These are phyloP conservation scores for Eucalyptus tenuipes DNA, from an alignment of 345 rosid genomes.

Conservation along the genomic window DNA sequence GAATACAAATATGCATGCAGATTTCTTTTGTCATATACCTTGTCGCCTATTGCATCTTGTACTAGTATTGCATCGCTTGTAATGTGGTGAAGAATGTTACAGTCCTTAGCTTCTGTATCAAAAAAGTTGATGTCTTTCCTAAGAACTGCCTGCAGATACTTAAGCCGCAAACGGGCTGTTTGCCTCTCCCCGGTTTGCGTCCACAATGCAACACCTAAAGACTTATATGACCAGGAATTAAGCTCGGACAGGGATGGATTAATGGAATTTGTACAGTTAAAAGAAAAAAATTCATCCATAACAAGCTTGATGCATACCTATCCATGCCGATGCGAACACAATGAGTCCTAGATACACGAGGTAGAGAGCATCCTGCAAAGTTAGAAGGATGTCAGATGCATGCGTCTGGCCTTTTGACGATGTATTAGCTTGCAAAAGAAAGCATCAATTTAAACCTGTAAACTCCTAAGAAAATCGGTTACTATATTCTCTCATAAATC, in stretches of 20 bases:
- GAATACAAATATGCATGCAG: not conserved
- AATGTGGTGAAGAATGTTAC: conserved; percentile 50
- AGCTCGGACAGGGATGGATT: not conserved
- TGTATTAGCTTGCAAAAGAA: not conserved
- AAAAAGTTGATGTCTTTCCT: conserved; percentile 55
- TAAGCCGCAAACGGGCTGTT: conserved; percentile 50
- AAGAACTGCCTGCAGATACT: conserved; percentile 57
- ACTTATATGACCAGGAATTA: not conserved
- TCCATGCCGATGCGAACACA: conserved; percentile 56
- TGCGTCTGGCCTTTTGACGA: not conserved
- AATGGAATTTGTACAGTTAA: not conserved
- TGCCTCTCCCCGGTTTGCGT: conserved; percentile 91
- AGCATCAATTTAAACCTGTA: not conserved
- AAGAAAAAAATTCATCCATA: not conserved
- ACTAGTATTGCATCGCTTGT: conserved; percentile 79
- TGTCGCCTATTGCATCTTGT: conserved; percentile 88
- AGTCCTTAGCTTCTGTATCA: conserved; percentile 66
- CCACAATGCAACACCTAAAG: conserved; percentile 64
- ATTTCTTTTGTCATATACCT: conserved; percentile 21
- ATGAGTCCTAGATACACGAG: conserved; percentile 55
- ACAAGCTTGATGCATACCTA: conserved; percentile 19
- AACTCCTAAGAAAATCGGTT: not conserved
- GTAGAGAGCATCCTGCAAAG: conserved; percentile 48
- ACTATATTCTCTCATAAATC: not conserved
- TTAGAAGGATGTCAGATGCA: not conserved